A percentile compares a stretch with the other conserved stretches of the same genome.
These are phyloP conservation scores for Candida ortonii DNA, from an alignment of 805 yeast genomes.

Conservation along the genomic window DNA sequence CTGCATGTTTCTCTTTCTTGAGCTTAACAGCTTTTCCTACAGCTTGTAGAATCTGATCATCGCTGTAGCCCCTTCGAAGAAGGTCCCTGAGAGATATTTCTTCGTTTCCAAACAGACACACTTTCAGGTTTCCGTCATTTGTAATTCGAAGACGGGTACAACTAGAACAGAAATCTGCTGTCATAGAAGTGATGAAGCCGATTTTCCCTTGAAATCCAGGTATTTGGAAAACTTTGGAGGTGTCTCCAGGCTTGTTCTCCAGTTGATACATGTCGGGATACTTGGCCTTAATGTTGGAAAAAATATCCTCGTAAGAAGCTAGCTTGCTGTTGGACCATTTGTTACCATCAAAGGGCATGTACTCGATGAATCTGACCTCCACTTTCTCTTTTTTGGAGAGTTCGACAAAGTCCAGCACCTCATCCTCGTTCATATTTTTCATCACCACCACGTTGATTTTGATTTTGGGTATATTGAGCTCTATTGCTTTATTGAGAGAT, in stretches of 20 bases:
- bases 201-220: slow-evolving; percentile 42
- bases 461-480: slow-evolving; percentile 42
- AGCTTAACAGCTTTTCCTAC: slow-evolving; percentile 44
- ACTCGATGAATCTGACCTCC: slow-evolving; percentile 53
- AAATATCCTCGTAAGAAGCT: slow-evolving; percentile 44
- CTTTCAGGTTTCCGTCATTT: slow-evolving; percentile 53
- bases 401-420: slow-evolving; percentile 44
- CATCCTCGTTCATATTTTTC: slow-evolving; percentile 51
- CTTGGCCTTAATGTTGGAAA: slow-evolving; percentile 30
- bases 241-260: slow-evolving; percentile 41
- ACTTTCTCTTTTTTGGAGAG: slow-evolving; percentile 38
- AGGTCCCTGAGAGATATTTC: slow-evolving; percentile 48
- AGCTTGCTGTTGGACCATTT: slow-evolving; percentile 47
- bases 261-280: slow-evolving; percentile 30
- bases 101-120: slow-evolving; percentile 51
- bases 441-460: slow-evolving; percentile 51
- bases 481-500: slow-evolving; percentile 42
- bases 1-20: slow-evolving; percentile 53
- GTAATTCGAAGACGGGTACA: slow-evolving; percentile 53
- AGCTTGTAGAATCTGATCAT: slow-evolving; percentile 36
- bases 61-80: slow-evolving; percentile 36
- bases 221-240: slow-evolving; percentile 45
- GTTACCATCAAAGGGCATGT: slow-evolving; percentile 59
- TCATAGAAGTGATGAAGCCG: slow-evolving; percentile 57
- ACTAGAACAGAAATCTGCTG: slow-evolving; percentile 48